These are phyloP conservation scores for Malassezia slooffiae DNA, from an alignment of 1,284 basidiomycete species.

Conservation along the genomic window DNA sequence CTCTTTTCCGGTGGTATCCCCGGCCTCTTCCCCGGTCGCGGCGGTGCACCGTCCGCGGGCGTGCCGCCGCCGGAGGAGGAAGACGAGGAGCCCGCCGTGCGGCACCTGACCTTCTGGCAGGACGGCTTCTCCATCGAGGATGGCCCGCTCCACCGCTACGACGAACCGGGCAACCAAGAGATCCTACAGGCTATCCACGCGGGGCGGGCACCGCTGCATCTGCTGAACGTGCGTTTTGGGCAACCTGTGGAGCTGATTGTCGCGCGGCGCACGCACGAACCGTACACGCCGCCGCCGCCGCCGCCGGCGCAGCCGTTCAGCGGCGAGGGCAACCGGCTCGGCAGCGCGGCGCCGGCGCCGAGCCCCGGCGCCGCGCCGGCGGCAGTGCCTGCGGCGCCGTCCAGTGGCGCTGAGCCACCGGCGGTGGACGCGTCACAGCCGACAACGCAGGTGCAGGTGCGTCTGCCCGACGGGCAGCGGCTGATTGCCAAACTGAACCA, in stretches of 20 bases:
- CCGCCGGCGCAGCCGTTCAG: constrained; percentile 54
- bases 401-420: constrained; percentile 25
- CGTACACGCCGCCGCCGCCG: constrained; percentile 56
- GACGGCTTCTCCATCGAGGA: constrained; percentile 89
- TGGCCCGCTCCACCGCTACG: constrained; percentile 72
- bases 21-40: too few relatives aligned
- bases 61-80: too few relatives aligned
- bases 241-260: constrained; percentile 82
- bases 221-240: constrained; percentile 65
- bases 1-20: too few relatives aligned
- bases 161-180: constrained; percentile 64
- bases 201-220: constrained; percentile 66
- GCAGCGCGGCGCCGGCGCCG: constrained; percentile 48
- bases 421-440: constrained; percentile 71
- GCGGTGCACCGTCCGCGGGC: too few relatives aligned
- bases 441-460: constrained; percentile 79
- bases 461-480: constrained; percentile 76
- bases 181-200: constrained; percentile 67
- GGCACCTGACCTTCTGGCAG: constrained; percentile 82
- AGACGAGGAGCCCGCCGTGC: constrained; percentile 54
- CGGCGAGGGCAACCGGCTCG: constrained; percentile 73
- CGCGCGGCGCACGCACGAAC: constrained; percentile 61
- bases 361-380: constrained; percentile 42
- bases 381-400: constrained; percentile 23
- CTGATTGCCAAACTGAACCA: constrained; percentile 81